Evolutionary conservation across 805 yeast species (phyloP).

Genomic region (Tetrapisispora iriomotensis): DNA sequence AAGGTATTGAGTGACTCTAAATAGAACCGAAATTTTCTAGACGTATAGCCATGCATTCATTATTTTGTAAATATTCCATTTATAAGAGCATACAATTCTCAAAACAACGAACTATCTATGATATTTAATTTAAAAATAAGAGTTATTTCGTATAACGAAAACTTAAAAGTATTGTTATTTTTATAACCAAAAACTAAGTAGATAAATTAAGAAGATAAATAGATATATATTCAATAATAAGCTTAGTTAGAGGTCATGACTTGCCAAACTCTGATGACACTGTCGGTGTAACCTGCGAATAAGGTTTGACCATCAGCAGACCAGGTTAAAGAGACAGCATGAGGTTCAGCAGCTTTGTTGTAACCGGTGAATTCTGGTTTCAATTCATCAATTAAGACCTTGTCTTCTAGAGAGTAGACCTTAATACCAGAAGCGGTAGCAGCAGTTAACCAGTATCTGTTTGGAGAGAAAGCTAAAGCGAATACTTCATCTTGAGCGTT

Average conservation of each 20-base stretch:
- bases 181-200: background rate
- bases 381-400: conserved; percentile 90
- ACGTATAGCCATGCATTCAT: too few relatives aligned
- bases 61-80: too few relatives aligned
- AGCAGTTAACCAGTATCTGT: conserved; percentile 99
- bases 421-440: conserved; percentile 97
- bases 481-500: conserved; percentile 93
- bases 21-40: too few relatives aligned
- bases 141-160: background rate
- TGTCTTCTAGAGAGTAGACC: conserved; percentile 95
- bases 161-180: background rate
- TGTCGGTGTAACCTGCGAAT: conserved; percentile 99
- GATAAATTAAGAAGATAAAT: background rate
- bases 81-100: too few relatives aligned
- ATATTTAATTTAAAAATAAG: background rate
- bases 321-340: conserved; percentile 97
- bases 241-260: conserved; percentile 70
- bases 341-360: conserved; percentile 90
- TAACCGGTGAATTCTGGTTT: conserved; percentile 94
- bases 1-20: background rate
- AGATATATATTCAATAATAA: background rate
- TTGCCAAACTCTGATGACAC: conserved; percentile 99
- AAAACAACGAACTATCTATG: background rate
- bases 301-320: conserved; percentile 99
- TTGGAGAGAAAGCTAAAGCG: conserved; percentile 99